phyloP scores from a whole-genome alignment of 352 stramenopile species.

The Phytophthora melonis region DNA sequence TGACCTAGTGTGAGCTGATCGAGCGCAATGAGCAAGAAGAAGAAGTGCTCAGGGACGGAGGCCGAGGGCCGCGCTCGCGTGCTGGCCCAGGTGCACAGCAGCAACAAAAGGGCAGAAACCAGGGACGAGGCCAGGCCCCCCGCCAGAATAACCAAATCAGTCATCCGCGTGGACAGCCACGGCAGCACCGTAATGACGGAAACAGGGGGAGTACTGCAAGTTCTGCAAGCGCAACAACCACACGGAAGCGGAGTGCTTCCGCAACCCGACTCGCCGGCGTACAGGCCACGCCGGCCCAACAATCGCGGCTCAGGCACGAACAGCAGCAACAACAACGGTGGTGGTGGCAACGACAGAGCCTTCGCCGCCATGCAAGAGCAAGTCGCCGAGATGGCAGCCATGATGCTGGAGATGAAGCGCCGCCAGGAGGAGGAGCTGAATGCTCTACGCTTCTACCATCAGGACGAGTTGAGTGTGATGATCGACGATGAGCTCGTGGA shows the following conservation, averaged over 20 bases:
- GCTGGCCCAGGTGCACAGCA: not conserved
- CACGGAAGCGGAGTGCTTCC: not conserved
- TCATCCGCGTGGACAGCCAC: constrained; percentile 2
- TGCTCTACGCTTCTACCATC: constrained; percentile 9
- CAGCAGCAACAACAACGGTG: not conserved
- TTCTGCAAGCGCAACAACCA: constrained; percentile 11
- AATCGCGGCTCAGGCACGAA: not conserved
- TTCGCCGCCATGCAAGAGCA: constrained; percentile 7
- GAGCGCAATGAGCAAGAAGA: constrained; percentile 2
- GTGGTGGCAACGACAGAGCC: not conserved
- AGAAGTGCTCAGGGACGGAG: constrained; percentile 1
- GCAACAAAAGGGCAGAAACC: not conserved
- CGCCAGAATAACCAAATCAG: not conserved
- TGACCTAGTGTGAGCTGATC: constrained; percentile 6
- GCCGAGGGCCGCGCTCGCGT: not conserved
- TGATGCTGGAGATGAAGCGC: constrained; percentile 12
- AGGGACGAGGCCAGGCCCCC: not conserved
- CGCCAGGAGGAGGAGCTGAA: constrained; percentile 3
- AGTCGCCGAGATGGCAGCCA: constrained; percentile 5
- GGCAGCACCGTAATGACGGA: not conserved
- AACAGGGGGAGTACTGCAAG: constrained; percentile 7
- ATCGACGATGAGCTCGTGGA: not conserved
- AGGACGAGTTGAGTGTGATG: constrained; percentile 7
- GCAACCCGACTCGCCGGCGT: constrained; percentile 11
- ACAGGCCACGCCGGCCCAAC: constrained; percentile 5